These are phyloP conservation scores for Leishmania gerbilli DNA, from an alignment of 208 protist species.

Conservation along the genomic window DNA sequence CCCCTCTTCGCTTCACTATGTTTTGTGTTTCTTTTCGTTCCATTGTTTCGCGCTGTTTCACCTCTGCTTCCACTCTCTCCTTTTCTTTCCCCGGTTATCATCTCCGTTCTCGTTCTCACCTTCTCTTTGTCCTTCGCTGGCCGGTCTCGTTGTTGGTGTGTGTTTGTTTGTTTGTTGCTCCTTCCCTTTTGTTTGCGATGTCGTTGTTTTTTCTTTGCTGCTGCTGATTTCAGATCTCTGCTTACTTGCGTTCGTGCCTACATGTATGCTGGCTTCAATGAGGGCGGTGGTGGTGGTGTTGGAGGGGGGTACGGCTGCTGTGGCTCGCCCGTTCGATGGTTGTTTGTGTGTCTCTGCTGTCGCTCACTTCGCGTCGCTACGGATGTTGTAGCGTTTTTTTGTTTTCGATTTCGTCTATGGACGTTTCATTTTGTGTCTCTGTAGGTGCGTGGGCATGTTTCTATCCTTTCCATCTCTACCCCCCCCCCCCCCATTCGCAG, in stretches of 20 bases:
- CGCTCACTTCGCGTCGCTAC: neutral
- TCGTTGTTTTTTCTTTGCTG: neutral
- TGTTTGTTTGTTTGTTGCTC: neutral
- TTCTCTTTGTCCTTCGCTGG: neutral
- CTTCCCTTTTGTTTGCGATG: constrained; percentile 1
- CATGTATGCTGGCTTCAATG: neutral
- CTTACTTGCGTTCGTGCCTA: neutral
- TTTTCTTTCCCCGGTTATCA: neutral
- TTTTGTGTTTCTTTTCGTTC: constrained; percentile 7
- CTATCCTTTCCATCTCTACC: neutral
- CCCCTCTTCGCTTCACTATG: neutral
- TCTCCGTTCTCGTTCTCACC: constrained; percentile 1
- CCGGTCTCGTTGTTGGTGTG: neutral
- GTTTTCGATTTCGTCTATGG: neutral
- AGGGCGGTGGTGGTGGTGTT: neutral
- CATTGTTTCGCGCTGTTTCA: neutral
- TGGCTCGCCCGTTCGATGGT: neutral
- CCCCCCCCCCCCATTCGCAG: neutral
- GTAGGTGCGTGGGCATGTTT: constrained; percentile 10
- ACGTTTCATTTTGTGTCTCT: neutral
- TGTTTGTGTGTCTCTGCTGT: neutral
- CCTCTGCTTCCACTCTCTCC: constrained; percentile 6
- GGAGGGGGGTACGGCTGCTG: neutral
- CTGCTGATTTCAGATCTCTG: constrained; percentile 1
- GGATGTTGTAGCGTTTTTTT: constrained; percentile 9